A percentile compares a stretch with the other conserved stretches of the same genome.
phyloP scores from a whole-genome alignment of 306 rosid species.

The Ceratonia siliqua region DNA sequence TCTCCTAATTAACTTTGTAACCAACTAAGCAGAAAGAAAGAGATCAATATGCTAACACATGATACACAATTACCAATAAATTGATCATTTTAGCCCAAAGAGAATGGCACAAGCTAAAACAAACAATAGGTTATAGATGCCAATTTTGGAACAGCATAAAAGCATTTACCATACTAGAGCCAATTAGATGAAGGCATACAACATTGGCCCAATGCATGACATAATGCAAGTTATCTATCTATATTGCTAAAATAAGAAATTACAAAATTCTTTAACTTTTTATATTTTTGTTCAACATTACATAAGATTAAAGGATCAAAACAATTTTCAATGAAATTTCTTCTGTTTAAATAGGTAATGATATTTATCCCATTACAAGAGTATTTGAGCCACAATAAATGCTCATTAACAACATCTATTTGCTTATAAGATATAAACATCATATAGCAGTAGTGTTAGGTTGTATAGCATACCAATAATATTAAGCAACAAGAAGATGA shows the following conservation, averaged over 20 bases:
- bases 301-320: no score
- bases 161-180: constrained; percentile 13
- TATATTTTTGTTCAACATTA: no score
- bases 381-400: neutral
- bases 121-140: neutral
- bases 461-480: constrained; percentile 60
- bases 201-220: neutral
- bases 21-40: neutral
- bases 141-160: constrained; percentile 1
- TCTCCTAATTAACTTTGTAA: neutral
- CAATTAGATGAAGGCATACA: constrained; percentile 20
- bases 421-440: neutral
- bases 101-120: constrained; percentile 12
- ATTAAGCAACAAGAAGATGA: constrained; percentile 80
- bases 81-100: constrained; percentile 13
- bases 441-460: constrained; percentile 15
- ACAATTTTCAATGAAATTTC: no score
- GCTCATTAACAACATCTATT: neutral
- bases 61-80: no score
- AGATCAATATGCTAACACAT: no score
- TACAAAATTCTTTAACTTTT: no score
- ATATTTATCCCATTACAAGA: neutral
- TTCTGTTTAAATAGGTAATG: neutral
- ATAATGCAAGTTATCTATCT: no score
- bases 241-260: neutral